Base-by-base conservation (phyloP, 2,329 filamentous ascomycete genomes). In the Cytospora piceicola region DNA sequence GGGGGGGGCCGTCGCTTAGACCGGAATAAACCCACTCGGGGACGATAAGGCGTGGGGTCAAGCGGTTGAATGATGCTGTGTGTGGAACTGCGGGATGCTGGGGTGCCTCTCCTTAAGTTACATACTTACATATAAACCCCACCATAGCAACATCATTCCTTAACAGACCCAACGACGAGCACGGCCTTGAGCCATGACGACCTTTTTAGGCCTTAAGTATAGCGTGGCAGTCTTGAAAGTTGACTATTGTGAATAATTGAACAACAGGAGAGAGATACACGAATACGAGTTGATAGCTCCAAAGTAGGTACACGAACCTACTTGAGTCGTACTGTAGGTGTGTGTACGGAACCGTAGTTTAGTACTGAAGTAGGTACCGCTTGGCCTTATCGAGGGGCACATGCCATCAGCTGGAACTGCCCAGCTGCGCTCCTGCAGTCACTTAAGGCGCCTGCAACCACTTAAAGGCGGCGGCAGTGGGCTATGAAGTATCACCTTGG, bases 31-130 rank as follows among this genome's bases (percentile, higher is more conserved):
- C 4, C 46, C 46, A 49, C 46, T 49, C 54, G 61, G 42, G 61
- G 30, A 57, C 39, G 61, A 63, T 63, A 63, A 63, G 61, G 53
- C 61, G 61, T 63, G 61, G 61, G 53, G 60, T 54, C 36, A 30
- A 36, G 24, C 49, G 27, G 57, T 52, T n/a, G 52, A 54, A 61
- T 39, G 59, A 61, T 61, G 34, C 52, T 46, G 24, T 29, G n/a
- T 57, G 53, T 54, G 55, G 54, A 53, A 51, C 53, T 63, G 61
- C 46, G n/a, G 46, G 46, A 49, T 49, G 46, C n/a, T 8, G n/a
- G 46, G 46, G 22, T 24, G 30, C 30, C 27, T 57, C 22, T 30
- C 27, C 54, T n/a, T 56, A 56, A 36, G 14, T 4, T 12, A 12
- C 2, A 8, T 36, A 36, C 34, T 14, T 24, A 57, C 27, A 57